phyloP scores from a whole-genome alignment of 2,329 filamentous ascomycete genomes.

The Aspergillus terreus region DNA sequence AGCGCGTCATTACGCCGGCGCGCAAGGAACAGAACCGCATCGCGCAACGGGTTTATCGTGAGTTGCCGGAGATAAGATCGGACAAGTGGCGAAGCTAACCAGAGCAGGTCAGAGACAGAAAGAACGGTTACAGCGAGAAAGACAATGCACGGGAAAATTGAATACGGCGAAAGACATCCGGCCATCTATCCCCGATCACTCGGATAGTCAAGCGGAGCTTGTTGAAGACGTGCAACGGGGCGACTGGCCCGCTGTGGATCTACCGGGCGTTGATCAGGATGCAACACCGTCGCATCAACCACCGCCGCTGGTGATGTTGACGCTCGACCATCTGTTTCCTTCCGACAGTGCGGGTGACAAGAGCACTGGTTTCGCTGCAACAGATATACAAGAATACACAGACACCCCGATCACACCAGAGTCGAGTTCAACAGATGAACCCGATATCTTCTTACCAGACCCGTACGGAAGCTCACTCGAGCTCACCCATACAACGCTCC shows the following conservation, averaged over 20 bases:
- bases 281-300: background rate
- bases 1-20: constrained; percentile 34
- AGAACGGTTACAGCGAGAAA: constrained; percentile 2
- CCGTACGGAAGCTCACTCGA: constrained; percentile 5
- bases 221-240: background rate
- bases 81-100: background rate
- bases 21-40: constrained; percentile 37
- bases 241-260: background rate
- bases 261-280: too few species aligned
- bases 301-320: background rate
- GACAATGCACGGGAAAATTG: background rate
- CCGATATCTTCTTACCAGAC: background rate
- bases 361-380: too few species aligned
- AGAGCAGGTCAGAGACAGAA: constrained; percentile 14
- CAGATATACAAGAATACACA: background rate
- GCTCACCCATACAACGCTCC: background rate
- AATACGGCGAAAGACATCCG: background rate
- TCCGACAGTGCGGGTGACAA: background rate
- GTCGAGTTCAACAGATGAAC: background rate
- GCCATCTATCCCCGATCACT: background rate
- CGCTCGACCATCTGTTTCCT: constrained; percentile 2
- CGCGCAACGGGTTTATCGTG: constrained; percentile 36
- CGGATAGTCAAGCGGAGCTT: too few species aligned
- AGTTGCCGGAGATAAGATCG: constrained; percentile 5
- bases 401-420: background rate